phyloP scores from a whole-genome alignment of 2,329 filamentous ascomycete genomes.

The Thermomyces lanuginosus region DNA sequence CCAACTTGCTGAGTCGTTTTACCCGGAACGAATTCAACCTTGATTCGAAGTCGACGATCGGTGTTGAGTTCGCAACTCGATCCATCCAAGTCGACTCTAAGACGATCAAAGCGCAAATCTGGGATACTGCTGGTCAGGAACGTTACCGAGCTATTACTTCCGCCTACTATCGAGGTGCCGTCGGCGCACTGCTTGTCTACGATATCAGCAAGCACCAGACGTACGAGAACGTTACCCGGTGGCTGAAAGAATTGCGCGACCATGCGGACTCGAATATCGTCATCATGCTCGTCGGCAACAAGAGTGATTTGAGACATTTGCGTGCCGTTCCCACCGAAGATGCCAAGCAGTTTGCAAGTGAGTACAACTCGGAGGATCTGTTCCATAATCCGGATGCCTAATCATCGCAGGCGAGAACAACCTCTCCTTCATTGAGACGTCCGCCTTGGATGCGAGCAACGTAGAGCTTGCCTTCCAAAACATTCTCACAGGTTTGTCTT shows the following conservation, averaged over 20 bases:
- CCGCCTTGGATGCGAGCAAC: constrained; percentile 94
- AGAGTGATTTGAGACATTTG: constrained; percentile 98
- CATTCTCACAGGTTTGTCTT: constrained; percentile 78
- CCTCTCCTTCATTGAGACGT: constrained; percentile 97
- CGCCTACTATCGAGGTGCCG: constrained; percentile 94
- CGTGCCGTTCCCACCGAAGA: constrained; percentile 94
- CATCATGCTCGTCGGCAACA: constrained; percentile 99
- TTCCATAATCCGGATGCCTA: constrained; percentile 3
- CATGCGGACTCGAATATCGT: constrained; percentile 98
- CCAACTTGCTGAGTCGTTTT: constrained; percentile 98
- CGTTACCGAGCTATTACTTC: constrained; percentile 98
- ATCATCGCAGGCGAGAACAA: constrained; percentile 70
- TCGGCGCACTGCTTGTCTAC: constrained; percentile 94
- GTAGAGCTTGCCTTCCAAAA: constrained; percentile 99
- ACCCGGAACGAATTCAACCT: constrained; percentile 99
- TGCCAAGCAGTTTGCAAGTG: constrained; percentile 94
- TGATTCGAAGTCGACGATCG: constrained; percentile 98
- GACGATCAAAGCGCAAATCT: constrained; percentile 99
- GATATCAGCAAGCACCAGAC: constrained; percentile 99
- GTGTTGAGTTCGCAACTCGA: constrained; percentile 95
- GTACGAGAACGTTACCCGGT: constrained; percentile 96
- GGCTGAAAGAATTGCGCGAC: constrained; percentile 96
- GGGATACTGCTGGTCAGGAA: constrained; percentile 98
- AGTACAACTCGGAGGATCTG: constrained; percentile 15
- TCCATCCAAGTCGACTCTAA: constrained; percentile 98